Conservation (phyloP, 2,329 filamentous ascomycete genomes). For the Dendrostoma leiphaemia region DNA sequence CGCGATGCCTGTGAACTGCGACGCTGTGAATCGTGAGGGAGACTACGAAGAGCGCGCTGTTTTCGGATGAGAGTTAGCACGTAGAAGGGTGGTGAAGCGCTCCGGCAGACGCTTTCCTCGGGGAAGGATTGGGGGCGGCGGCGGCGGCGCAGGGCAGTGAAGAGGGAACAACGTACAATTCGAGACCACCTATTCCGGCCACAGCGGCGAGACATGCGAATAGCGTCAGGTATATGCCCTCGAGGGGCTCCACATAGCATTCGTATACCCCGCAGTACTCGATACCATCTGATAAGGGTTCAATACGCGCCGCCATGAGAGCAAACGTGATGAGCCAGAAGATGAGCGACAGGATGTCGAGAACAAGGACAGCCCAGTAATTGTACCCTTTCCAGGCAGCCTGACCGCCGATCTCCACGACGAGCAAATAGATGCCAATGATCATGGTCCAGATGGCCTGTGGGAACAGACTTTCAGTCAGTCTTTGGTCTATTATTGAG, state of each 20-base stretch:
- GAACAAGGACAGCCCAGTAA: conserved; percentile 49
- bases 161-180: conserved; percentile 37
- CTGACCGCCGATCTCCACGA: conserved; percentile 39
- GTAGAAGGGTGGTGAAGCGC: background rate
- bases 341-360: conserved; percentile 50
- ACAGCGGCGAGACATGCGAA: conserved; percentile 32
- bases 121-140: too few relatives aligned
- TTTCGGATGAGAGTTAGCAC: too few relatives aligned
- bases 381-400: conserved; percentile 39
- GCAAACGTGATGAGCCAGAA: conserved; percentile 51
- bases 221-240: conserved; percentile 16
- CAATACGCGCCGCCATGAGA: conserved; percentile 36
- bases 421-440: conserved; percentile 44
- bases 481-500: conserved; percentile 13
- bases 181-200: conserved; percentile 38
- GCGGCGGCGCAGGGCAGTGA: too few relatives aligned
- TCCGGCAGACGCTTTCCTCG: background rate
- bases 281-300: conserved; percentile 22
- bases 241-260: conserved; percentile 24
- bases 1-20: conserved; percentile 42
- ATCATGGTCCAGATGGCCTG: conserved; percentile 44
- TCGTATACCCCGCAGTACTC: conserved; percentile 24
- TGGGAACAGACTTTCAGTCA: background rate
- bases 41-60: conserved; percentile 40
- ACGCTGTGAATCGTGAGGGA: conserved; percentile 40